Evolutionary conservation across 768 basidiomycete genomes (phyloP).

Genomic region (Tricholoma sp.): DNA sequence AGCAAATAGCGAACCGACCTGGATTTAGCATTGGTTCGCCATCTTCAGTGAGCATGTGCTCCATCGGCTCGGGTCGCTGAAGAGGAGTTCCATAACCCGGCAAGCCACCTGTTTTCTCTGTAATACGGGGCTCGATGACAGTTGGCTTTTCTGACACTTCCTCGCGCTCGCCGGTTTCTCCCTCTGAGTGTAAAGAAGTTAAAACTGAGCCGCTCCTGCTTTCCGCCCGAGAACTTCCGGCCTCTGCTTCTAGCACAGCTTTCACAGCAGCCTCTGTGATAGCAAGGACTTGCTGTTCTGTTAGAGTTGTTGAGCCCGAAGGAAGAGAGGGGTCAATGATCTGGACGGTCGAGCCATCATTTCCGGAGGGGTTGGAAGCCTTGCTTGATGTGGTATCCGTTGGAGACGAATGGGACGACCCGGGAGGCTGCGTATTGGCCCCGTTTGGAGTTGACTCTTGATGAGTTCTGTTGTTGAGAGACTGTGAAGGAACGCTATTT

Average conservation of each 20-base stretch:
- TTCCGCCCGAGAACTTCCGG: constrained; percentile 24
- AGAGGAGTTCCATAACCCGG: constrained; percentile 27
- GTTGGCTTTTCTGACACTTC: neutral
- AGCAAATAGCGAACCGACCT: constrained; percentile 38
- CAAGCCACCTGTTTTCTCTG: constrained; percentile 9
- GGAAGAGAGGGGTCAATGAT: constrained; percentile 24
- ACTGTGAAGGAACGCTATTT: constrained; percentile 14
- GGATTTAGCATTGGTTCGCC: constrained; percentile 66
- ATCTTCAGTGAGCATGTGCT: constrained; percentile 57
- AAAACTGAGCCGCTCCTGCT: constrained; percentile 10
- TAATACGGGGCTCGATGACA: neutral
- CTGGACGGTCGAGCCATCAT: neutral
- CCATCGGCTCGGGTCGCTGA: constrained; percentile 39
- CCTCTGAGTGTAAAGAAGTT: constrained; percentile 6
- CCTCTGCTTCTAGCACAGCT: constrained; percentile 28
- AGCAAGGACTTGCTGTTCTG: constrained; percentile 21
- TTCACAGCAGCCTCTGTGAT: constrained; percentile 25
- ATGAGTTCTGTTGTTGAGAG: constrained; percentile 16
- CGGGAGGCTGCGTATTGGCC: neutral
- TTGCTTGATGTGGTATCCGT: neutral
- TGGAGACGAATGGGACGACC: constrained; percentile 4
- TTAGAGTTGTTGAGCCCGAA: constrained; percentile 14
- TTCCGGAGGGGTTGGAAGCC: neutral
- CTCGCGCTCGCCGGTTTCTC: constrained; percentile 1
- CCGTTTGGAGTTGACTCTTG: constrained; percentile 5